Base-by-base conservation (phyloP, 306 rosid genomes). In the Dryas alaskensis region DNA sequence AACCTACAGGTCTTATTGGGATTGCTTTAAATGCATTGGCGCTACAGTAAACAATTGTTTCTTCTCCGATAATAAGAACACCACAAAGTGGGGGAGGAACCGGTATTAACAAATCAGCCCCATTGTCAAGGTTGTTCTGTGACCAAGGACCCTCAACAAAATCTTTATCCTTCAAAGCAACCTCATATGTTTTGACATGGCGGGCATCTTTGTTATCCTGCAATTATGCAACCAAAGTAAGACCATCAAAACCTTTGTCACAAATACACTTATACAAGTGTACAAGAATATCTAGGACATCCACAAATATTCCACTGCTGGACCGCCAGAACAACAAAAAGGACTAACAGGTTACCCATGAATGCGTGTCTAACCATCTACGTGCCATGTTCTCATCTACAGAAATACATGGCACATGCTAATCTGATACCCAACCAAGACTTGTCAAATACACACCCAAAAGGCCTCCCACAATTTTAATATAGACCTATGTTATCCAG, bases 151-250 rank as follows among this genome's bases (percentile, higher is more conserved):
- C 99, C 86, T 92, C 99, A 65, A 87, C 89, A 86, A 95, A 95
- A 80, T 92, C 98, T 79, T 95, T 92, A 80, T 95, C 99, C 86
- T 95, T 92, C 79, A 95, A 84, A 73, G 95, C 92, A 75, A 95
- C 99, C 82, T 92, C 99, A 22, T 95, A 95, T 13, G 99, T 95
- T 87, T 95, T 92, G 57, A 87, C 97, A 85, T 95, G 99, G 64
- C 99, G 96, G 43, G 93, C 97, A 82, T 90, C 99, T 86, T 92
- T 92, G 79, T 95, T 95, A 81, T 92, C 98, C 99, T 95, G 99
- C 43, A 84, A 80, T 64, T 39, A 54, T 27, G 13, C 44, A 42
- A 66, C 16, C 69, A 64, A 16, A 76, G 61, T 60, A 62, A 77
- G 74, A 47, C 70, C 66, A 69, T 59, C 12, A 25, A 73, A 65